Evolutionary conservation across 2,329 filamentous ascomycete species (phyloP), one percentile per base, ranked within the genome.

Genomic region (Parastagonospora avenae): DNA sequence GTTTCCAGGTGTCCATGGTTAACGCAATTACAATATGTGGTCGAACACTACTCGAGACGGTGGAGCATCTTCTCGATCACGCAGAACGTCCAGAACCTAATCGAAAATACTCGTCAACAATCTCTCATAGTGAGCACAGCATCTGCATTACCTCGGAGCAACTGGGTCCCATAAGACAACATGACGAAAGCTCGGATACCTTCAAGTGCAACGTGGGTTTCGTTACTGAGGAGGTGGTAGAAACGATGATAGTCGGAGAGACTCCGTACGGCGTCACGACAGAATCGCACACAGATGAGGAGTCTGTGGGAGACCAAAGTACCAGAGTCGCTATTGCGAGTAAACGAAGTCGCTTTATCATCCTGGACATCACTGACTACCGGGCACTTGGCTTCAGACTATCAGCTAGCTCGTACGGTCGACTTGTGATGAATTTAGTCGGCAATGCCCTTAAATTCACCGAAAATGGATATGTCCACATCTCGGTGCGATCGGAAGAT

Each of bases 31-130:
- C 43, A 2, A 40, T 51, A 1, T 82, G 79, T 32, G 79, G 78
- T 1, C 62, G 74, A n/a, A 82, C 79, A 2, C 59, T 82, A 10
- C 54, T 82, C 10, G 78, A 81, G 36, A 72, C 64, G 3, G 62
- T 71, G 15, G 52, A 71, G 28, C 62, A 72, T 46, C 48, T 60
- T 1, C 48, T 63, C 7, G 59, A 63, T 30, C 60, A 57, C 28
- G 56, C 56, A 8, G 60, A 62, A 36, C 52, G 57, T 16, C 62
- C 52, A 31, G 48, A 55, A 15, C 16, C 42, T 5, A 32, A 38
- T 19, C 32, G 80, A 35, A 81, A 39, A 16, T 48, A 48, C 41
- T 79, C 40, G 71, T 77, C 19, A 67, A 50, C 43, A 24, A 49
- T 42, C 16, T 42, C 56, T 3, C 56, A 71, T 54, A 43, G 49